These are phyloP conservation scores for Cicer judaicum DNA, from an alignment of 306 rosid genomes.

Conservation along the genomic window DNA sequence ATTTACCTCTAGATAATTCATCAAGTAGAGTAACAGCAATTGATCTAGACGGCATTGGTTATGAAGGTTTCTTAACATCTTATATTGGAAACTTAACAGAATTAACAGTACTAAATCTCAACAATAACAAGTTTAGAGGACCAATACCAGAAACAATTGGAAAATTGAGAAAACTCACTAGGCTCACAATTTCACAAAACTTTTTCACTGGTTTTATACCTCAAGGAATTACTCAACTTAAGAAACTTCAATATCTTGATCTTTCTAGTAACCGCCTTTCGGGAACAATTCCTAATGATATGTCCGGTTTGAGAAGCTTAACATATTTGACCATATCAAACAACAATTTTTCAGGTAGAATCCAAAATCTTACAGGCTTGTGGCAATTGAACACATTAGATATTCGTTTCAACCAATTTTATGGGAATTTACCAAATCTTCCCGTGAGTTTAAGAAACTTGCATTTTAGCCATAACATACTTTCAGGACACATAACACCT, in stretches of 20 bases:
- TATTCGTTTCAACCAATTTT: constrained; percentile 50
- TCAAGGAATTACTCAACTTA: constrained; percentile 29
- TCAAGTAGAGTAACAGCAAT: constrained; percentile 54
- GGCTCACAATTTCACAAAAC: constrained; percentile 50
- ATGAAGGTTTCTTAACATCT: constrained; percentile 58
- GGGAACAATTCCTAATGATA: constrained; percentile 43
- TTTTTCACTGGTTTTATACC: constrained; percentile 56
- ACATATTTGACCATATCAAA: constrained; percentile 49
- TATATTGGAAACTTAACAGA: constrained; percentile 54
- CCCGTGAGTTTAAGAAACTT: constrained; percentile 49
- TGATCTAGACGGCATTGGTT: constrained; percentile 57
- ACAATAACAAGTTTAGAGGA: constrained; percentile 58
- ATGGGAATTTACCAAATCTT: constrained; percentile 48
- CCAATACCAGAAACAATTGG: constrained; percentile 48
- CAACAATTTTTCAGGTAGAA: constrained; percentile 50
- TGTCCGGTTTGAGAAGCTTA: constrained; percentile 47
- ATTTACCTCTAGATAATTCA: constrained; percentile 46
- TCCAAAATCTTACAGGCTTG: constrained; percentile 52
- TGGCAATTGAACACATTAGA: constrained; percentile 52
- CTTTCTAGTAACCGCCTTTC: constrained; percentile 47
- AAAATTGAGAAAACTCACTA: constrained; percentile 52
- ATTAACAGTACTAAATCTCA: constrained; percentile 46
- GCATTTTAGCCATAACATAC: constrained; percentile 40
- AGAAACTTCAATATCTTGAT: constrained; percentile 46
- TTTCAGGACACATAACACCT: constrained; percentile 46